These are phyloP conservation scores for Trichoderma koningiopsis DNA, from an alignment of 2,329 filamentous ascomycete genomes.

Conservation along the genomic window DNA sequence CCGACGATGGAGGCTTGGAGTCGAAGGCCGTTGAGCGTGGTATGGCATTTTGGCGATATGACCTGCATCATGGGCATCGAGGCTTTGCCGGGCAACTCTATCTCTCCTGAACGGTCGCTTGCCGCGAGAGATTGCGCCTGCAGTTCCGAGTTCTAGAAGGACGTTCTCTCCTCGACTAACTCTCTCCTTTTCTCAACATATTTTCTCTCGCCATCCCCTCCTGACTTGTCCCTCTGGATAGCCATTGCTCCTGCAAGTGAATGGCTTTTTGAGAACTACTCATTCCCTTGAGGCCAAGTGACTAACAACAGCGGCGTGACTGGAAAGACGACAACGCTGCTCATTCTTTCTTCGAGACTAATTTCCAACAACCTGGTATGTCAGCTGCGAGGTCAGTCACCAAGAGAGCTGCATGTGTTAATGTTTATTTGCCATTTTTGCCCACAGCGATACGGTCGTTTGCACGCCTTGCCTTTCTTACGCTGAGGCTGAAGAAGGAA, in stretches of 20 bases:
- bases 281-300: background rate
- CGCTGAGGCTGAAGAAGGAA: background rate
- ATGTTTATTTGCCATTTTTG: background rate
- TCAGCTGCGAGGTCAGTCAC: background rate
- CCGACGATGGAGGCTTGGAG: slow-evolving; percentile 13
- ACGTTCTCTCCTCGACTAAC: slow-evolving; percentile 1
- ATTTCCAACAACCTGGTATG: background rate
- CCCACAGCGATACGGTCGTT: background rate
- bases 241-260: background rate
- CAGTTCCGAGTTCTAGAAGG: too few relatives aligned
- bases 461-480: background rate
- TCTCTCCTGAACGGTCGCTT: slow-evolving; percentile 15
- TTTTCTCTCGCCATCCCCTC: background rate
- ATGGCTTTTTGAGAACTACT: background rate
- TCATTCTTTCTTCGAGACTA: background rate
- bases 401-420: background rate
- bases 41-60: slow-evolving; percentile 22
- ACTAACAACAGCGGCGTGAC: background rate
- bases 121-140: slow-evolving; percentile 18
- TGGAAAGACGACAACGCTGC: background rate
- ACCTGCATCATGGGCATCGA: slow-evolving; percentile 17
- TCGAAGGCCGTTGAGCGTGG: background rate
- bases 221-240: background rate
- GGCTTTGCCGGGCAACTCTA: slow-evolving; percentile 12
- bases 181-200: slow-evolving; percentile 8